Evolutionary conservation across 116 monocot genomes (phyloP), one percentile per base, ranked within the genome.

Genomic region (Zostera marina): DNA sequence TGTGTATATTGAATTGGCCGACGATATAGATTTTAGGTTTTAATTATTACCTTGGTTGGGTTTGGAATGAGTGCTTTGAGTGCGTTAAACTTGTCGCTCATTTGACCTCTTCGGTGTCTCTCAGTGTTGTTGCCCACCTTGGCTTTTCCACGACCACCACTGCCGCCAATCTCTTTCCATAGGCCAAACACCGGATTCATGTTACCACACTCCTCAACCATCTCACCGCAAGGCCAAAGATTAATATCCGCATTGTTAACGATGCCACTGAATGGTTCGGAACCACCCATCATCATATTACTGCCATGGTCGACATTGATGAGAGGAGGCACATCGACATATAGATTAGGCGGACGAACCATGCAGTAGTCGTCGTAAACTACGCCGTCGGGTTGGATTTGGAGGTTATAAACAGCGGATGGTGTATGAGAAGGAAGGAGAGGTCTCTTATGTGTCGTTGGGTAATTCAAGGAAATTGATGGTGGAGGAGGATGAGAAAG

Each of bases 31-130:
- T 38, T 11, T 9, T 19, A 13, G 8, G 7, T 56, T n/a, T n/a
- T n/a, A n/a, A n/a, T n/a, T n/a, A n/a, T n/a, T n/a, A 70, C 70
- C 70, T 70, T 70, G 17, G 56, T 70, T 51, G 60, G 63, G 63
- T 57, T 63, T 10, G 70, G 70, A 16, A 70, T 70, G 56, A 64
- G 63, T 19, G 44, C 53, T 15, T 41, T 38, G 63, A 70, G 70
- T 3, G 26, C 53, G 17, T 52, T 19, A 22, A 59, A 71, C 53
- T 71, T 71, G 43, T 64, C 71, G 38, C 44, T 52, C 59, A 71
- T 71, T 45, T 65, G 42, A 32, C 46, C 65, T 51, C 65, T 71
- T 58, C 65, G 59, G 8, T 71, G 59, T 38, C 52, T 71, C 59
- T 71, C 65, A 0, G 65, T 38, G 9, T 11, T 60, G 59, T 65